Percentiles rank a stretch among this genome's conserved stretches.
phyloP scores from a whole-genome alignment of 1,139 yeast genomes.

The Eremothecium cymbalariae region DNA sequence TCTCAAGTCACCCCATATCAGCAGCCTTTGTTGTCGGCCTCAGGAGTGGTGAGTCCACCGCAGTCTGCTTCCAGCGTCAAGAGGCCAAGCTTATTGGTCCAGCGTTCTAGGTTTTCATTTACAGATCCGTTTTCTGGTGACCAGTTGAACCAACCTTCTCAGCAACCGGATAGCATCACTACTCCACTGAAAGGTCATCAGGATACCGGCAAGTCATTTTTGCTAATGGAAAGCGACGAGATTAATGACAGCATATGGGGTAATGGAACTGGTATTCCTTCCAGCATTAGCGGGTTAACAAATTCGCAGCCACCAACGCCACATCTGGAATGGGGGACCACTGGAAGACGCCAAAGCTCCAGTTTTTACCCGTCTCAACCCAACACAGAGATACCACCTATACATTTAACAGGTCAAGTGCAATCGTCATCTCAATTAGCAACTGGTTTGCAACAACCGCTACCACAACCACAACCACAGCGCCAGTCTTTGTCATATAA shows the following conservation, averaged over 20 bases:
- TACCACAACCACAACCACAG: constrained; percentile 12
- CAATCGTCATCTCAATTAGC: constrained; percentile 20
- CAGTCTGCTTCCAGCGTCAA: constrained; percentile 33
- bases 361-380: constrained; percentile 15
- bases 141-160: constrained; percentile 13
- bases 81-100: constrained; percentile 48
- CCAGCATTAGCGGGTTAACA: constrained; percentile 27
- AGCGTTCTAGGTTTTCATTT: constrained; percentile 61
- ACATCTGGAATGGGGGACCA: constrained; percentile 27
- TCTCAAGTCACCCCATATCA: constrained; percentile 6
- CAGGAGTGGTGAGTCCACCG: constrained; percentile 14
- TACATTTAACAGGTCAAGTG: constrained; percentile 10
- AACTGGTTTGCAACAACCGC: constrained; percentile 14
- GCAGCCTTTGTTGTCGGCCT: constrained; percentile 5
- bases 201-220: constrained; percentile 46
- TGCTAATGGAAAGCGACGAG: constrained; percentile 47
- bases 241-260: constrained; percentile 39
- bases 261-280: constrained; percentile 36
- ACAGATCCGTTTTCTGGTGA: constrained; percentile 51
- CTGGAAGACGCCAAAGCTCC: constrained; percentile 16
- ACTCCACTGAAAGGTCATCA: constrained; percentile 19
- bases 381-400: constrained; percentile 8
- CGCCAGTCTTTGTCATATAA: constrained; percentile 7
- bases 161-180: constrained; percentile 12
- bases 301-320: constrained; percentile 31